phyloP scores from a whole-genome alignment of 1,284 basidiomycete species.

The Anthracocystis walkeri region DNA sequence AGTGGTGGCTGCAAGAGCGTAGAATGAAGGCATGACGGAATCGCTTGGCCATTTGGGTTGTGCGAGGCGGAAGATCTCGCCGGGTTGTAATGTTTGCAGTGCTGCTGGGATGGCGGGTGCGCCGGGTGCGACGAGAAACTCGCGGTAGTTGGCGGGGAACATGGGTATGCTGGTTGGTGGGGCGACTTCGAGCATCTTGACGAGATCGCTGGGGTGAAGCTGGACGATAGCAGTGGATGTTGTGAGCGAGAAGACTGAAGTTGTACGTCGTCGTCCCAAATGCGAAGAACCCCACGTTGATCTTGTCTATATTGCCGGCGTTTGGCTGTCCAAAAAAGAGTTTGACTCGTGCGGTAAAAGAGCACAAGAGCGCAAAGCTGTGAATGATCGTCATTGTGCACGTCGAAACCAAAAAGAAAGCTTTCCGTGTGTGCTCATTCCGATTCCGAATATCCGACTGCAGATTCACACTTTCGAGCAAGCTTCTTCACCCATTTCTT shows the following conservation, averaged over 20 bases:
- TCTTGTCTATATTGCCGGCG: not conserved
- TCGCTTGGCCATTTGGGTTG: slow-evolving; percentile 40
- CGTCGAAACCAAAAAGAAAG: not conserved
- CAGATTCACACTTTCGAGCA: not conserved
- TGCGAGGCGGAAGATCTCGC: slow-evolving; percentile 44
- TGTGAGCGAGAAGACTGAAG: not conserved
- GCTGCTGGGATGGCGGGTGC: slow-evolving; percentile 26
- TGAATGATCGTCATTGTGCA: slow-evolving; percentile 28
- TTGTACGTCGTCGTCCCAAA: not conserved
- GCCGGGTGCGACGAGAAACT: slow-evolving; percentile 27
- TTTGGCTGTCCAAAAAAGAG: slow-evolving; percentile 7
- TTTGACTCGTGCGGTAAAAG: slow-evolving; percentile 15
- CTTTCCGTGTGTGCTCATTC: not conserved
- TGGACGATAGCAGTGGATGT: not conserved
- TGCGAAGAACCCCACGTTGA: slow-evolving; percentile 9
- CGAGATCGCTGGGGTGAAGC: not conserved
- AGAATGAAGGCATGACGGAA: slow-evolving; percentile 37
- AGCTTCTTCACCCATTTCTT: not conserved
- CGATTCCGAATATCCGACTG: slow-evolving; percentile 22
- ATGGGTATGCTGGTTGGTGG: slow-evolving; percentile 34
- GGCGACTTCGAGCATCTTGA: slow-evolving; percentile 35
- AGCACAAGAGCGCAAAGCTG: not conserved
- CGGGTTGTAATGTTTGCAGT: slow-evolving; percentile 29
- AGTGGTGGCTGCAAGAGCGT: slow-evolving; percentile 29
- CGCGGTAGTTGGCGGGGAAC: slow-evolving; percentile 44